Percentiles rank a stretch among this genome's conserved stretches.
phyloP scores from a whole-genome alignment of 2,329 filamentous ascomycete species.

The Penicillium sclerotigenum region DNA sequence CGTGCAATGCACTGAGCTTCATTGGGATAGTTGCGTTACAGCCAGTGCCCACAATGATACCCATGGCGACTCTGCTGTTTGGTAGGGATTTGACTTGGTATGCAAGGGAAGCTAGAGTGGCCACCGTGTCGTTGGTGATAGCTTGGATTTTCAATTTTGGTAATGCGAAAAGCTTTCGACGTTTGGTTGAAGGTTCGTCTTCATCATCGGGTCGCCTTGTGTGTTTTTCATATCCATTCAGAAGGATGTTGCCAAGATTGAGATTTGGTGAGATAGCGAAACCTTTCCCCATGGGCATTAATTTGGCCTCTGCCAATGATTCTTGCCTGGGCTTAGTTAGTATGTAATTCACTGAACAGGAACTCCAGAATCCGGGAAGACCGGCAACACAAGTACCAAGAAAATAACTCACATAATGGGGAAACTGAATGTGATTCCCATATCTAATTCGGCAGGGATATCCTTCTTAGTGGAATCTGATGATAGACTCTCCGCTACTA shows the following conservation, averaged over 20 bases:
- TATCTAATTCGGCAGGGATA: constrained; percentile 45
- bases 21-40: constrained; percentile 78
- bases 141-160: constrained; percentile 69
- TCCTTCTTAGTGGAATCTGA: constrained; percentile 39
- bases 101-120: constrained; percentile 73
- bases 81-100: constrained; percentile 63
- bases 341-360: background rate
- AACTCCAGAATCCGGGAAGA: background rate
- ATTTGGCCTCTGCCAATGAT: constrained; percentile 52
- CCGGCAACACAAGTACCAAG: background rate
- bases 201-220: constrained; percentile 40
- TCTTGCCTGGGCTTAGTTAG: constrained; percentile 45
- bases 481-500: constrained; percentile 56
- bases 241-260: constrained; percentile 53
- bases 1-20: constrained; percentile 59
- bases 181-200: constrained; percentile 44
- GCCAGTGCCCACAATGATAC: constrained; percentile 76
- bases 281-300: constrained; percentile 59
- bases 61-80: constrained; percentile 69
- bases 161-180: constrained; percentile 49
- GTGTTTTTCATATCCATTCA: constrained; percentile 54
- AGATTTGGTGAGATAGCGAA: constrained; percentile 56
- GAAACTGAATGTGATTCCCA: constrained; percentile 52
- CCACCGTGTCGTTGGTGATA: constrained; percentile 78
- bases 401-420: constrained; percentile 45